A percentile compares a stretch with the other conserved stretches of the same genome.
These are phyloP conservation scores for Saccharum officinarum DNA, from an alignment of 176 grass and related monocot genomes.

Conservation along the genomic window DNA sequence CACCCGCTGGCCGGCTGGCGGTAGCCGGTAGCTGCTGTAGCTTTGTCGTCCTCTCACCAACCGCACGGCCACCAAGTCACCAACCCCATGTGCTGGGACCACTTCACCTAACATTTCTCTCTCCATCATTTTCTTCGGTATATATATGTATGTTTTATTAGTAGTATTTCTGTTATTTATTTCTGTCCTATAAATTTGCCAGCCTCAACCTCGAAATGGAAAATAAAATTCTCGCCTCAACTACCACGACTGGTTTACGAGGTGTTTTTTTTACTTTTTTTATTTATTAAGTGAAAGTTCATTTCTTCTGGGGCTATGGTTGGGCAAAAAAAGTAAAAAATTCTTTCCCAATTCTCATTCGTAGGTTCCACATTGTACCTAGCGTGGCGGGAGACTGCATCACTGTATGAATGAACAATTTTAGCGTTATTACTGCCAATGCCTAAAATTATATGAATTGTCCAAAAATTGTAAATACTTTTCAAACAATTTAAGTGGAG, in stretches of 20 bases:
- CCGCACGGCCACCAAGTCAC: not conserved
- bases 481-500: no score
- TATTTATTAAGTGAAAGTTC: no score
- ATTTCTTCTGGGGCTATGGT: no score
- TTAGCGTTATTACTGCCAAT: no score
- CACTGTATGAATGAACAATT: no score
- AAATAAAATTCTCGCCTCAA: not conserved
- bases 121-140: not conserved
- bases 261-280: not conserved
- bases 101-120: not conserved
- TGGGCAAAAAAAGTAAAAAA: no score
- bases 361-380: no score
- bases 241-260: not conserved
- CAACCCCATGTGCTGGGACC: not conserved
- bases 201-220: not conserved
- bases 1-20: no score
- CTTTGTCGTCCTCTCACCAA: slow-evolving; percentile 4
- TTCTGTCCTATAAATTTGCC: not conserved
- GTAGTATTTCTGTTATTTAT: not conserved
- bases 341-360: no score
- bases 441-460: no score
- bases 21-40: slow-evolving; percentile 11
- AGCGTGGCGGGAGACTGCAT: no score
- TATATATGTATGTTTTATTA: not conserved
- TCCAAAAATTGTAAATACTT: no score